Conservation (phyloP, 208 protist genomes). For the Herpetomonas samuelpessoai region DNA sequence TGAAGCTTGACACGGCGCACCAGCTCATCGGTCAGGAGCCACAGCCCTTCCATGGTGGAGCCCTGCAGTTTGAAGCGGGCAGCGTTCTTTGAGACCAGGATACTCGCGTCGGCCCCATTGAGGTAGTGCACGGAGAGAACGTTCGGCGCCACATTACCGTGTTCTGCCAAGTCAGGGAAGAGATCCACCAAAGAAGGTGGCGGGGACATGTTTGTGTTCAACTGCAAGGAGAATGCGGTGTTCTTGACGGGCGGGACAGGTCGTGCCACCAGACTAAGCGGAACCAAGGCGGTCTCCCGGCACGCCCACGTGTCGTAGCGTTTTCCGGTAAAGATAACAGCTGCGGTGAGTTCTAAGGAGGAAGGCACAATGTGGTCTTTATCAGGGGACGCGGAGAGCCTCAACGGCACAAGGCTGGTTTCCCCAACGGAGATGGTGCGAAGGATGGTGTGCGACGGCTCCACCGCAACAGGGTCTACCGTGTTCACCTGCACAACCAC, state of each 20-base stretch:
- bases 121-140: constrained; percentile 80
- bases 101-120: constrained; percentile 84
- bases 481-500: constrained; percentile 48
- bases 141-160: constrained; percentile 45
- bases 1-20: constrained; percentile 37
- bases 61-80: constrained; percentile 85
- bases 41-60: constrained; percentile 83
- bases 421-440: constrained; percentile 22
- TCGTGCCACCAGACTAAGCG: constrained; percentile 61
- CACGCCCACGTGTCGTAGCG: constrained; percentile 33
- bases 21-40: constrained; percentile 77
- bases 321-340: constrained; percentile 41
- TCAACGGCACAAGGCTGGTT: constrained; percentile 38
- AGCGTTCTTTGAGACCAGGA: constrained; percentile 92
- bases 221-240: constrained; percentile 72
- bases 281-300: constrained; percentile 33
- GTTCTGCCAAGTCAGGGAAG: constrained; percentile 76
- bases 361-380: constrained; percentile 67
- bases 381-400: constrained; percentile 25
- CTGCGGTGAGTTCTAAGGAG: constrained; percentile 52
- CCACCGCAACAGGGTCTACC: constrained; percentile 41
- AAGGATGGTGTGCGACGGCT: constrained; percentile 21
- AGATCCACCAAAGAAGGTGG: constrained; percentile 71
- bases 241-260: constrained; percentile 70
- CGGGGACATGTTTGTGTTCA: constrained; percentile 84